Percentiles rank a stretch among this genome's conserved stretches.
phyloP scores from a whole-genome alignment of 2,329 filamentous ascomycete genomes.

The Pestalotiopsis sp. region DNA sequence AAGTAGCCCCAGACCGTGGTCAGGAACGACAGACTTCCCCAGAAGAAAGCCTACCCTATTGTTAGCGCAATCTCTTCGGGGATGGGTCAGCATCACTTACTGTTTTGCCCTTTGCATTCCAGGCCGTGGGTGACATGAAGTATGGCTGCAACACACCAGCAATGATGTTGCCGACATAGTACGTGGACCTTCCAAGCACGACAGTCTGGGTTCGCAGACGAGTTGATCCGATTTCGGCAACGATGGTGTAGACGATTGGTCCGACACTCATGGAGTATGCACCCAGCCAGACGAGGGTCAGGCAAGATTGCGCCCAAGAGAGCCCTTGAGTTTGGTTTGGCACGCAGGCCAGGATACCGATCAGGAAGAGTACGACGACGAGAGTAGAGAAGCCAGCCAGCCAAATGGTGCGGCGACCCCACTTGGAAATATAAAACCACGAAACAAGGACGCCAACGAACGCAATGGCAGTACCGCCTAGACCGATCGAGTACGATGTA shows the following conservation, averaged over 20 bases:
- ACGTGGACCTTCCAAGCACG: conserved; percentile 39
- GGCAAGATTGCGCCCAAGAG: conserved; percentile 36
- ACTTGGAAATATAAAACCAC: conserved; percentile 33
- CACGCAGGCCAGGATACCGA: conserved; percentile 40
- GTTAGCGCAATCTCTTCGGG: conserved; percentile 15
- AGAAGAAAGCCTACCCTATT: conserved; percentile 42
- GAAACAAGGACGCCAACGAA: conserved; percentile 36
- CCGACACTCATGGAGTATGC: conserved; percentile 45
- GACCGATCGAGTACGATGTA: conserved; percentile 36
- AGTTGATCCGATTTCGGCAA: conserved; percentile 43
- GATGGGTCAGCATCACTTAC: conserved; percentile 20
- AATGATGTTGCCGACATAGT: conserved; percentile 44
- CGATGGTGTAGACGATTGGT: conserved; percentile 46
- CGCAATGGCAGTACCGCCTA: conserved; percentile 15
- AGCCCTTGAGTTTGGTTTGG: conserved; percentile 41
- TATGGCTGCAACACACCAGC: conserved; percentile 42
- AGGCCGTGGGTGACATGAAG: conserved; percentile 40
- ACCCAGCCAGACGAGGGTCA: conserved; percentile 42
- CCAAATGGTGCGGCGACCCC: conserved; percentile 39
- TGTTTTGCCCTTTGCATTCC: conserved; percentile 44
- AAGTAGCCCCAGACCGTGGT: conserved; percentile 45
- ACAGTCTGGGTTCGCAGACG: conserved; percentile 45
- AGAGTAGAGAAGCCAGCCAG: conserved; percentile 36
- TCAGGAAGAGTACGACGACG: conserved; percentile 33
- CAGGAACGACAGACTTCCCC: conserved; percentile 39